These are phyloP conservation scores for Clarireedia paspali DNA, from an alignment of 2,329 filamentous ascomycete genomes.

Conservation along the genomic window DNA sequence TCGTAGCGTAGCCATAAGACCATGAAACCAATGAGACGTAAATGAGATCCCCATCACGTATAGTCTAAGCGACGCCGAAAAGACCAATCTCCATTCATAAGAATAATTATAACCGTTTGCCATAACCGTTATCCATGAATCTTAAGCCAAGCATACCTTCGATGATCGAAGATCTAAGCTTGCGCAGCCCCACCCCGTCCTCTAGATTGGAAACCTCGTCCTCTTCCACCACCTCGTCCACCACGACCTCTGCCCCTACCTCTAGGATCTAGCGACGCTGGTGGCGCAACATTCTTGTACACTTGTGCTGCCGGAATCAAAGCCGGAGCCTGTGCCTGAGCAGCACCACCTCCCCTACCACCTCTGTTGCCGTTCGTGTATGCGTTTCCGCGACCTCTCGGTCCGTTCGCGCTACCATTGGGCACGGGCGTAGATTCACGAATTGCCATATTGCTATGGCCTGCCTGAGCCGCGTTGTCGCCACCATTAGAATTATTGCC, in stretches of 20 bases:
- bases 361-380: conserved; percentile 13
- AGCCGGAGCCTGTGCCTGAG: not conserved
- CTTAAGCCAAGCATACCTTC: too few relatives aligned
- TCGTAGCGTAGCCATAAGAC: too few relatives aligned
- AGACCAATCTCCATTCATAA: too few relatives aligned
- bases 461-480: conserved; percentile 20
- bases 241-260: conserved; percentile 31
- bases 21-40: too few relatives aligned
- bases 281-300: conserved; percentile 54
- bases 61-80: too few relatives aligned
- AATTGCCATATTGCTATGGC: conserved; percentile 22
- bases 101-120: too few relatives aligned
- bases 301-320: conserved; percentile 19
- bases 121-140: too few relatives aligned
- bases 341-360: conserved; percentile 17
- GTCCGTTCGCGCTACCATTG: conserved; percentile 14
- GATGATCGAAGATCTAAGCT: not conserved
- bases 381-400: conserved; percentile 15
- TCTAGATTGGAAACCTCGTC: conserved; percentile 12
- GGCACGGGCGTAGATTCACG: conserved; percentile 15
- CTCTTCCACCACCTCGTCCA: conserved; percentile 22
- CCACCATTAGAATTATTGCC: conserved; percentile 8
- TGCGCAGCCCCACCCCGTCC: conserved; percentile 18
- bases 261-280: conserved; percentile 43
- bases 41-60: too few relatives aligned